phyloP scores from a whole-genome alignment of 208 protist genomes.

The Lotmaria passim region DNA sequence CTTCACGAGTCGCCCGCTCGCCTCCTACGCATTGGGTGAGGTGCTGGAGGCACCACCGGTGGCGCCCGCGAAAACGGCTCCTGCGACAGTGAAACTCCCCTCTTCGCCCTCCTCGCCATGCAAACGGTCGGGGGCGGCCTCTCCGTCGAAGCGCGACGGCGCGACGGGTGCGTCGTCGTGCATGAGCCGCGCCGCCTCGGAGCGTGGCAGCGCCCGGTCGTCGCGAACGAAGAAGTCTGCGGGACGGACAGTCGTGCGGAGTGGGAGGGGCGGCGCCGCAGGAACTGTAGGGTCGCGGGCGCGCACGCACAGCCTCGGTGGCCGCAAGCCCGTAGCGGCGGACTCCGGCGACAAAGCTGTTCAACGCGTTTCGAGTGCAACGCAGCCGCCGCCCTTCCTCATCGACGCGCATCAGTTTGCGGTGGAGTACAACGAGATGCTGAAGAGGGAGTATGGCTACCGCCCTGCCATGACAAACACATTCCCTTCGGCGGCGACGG shows the following conservation, averaged over 20 bases:
- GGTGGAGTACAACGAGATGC: conserved; percentile 68
- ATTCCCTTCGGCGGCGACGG: conserved; percentile 30
- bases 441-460: conserved; percentile 82
- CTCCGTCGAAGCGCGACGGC: not conserved
- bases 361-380: not conserved
- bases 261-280: not conserved
- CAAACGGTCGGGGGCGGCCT: conserved; percentile 7
- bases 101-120: not conserved
- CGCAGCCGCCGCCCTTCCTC: conserved; percentile 40
- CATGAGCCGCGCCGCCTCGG: conserved; percentile 13
- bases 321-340: not conserved
- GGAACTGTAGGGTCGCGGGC: not conserved
- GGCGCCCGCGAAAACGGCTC: not conserved
- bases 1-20: conserved; percentile 54
- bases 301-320: conserved; percentile 7
- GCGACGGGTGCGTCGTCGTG: conserved; percentile 5
- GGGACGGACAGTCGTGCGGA: not conserved
- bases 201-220: conserved; percentile 17
- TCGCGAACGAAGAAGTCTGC: conserved; percentile 2
- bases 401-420: conserved; percentile 83
- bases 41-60: conserved; percentile 44
- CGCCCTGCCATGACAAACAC: conserved; percentile 46
- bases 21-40: conserved; percentile 73
- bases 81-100: not conserved
- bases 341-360: not conserved